phyloP scores from a whole-genome alignment of 2,329 filamentous ascomycete species.

The Alternaria consortialis region DNA sequence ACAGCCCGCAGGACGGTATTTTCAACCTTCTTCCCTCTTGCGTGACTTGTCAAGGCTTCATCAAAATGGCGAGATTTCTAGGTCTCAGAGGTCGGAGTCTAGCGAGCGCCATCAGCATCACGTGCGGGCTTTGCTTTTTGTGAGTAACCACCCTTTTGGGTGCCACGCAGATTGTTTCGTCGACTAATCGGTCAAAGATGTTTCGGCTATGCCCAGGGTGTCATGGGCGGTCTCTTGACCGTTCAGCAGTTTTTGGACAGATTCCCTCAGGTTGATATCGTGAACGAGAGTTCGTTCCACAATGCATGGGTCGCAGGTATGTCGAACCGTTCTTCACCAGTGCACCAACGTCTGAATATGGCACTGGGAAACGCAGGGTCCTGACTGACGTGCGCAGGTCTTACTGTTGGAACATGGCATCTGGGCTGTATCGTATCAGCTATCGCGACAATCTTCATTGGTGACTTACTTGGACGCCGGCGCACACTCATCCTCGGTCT shows the following conservation, averaged over 20 bases:
- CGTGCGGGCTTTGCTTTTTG: constrained; percentile 42
- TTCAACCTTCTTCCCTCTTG: not conserved
- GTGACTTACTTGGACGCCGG: constrained; percentile 60
- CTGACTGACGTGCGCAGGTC: constrained; percentile 26
- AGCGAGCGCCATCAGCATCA: constrained; percentile 33
- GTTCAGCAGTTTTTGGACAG: constrained; percentile 66
- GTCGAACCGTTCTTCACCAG: not conserved
- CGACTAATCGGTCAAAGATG: constrained; percentile 44
- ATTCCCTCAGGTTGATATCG: constrained; percentile 40
- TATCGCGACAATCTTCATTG: constrained; percentile 59
- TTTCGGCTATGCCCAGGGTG: constrained; percentile 71
- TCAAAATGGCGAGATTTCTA: constrained; percentile 34
- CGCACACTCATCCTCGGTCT: constrained; percentile 61
- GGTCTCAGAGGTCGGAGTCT: constrained; percentile 32
- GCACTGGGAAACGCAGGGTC: not conserved
- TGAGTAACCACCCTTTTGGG: constrained; percentile 15
- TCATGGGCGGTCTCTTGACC: constrained; percentile 74
- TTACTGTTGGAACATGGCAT: constrained; percentile 44
- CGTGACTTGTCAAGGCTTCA: not conserved
- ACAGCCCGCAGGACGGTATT: not conserved
- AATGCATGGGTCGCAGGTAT: constrained; percentile 40
- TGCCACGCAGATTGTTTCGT: not conserved
- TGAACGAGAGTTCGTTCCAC: constrained; percentile 29
- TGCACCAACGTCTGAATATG: not conserved
- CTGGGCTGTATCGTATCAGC: constrained; percentile 68